Evolutionary conservation across 2,329 filamentous ascomycete species (phyloP).

Genomic region (Endocalyx cinctus): DNA sequence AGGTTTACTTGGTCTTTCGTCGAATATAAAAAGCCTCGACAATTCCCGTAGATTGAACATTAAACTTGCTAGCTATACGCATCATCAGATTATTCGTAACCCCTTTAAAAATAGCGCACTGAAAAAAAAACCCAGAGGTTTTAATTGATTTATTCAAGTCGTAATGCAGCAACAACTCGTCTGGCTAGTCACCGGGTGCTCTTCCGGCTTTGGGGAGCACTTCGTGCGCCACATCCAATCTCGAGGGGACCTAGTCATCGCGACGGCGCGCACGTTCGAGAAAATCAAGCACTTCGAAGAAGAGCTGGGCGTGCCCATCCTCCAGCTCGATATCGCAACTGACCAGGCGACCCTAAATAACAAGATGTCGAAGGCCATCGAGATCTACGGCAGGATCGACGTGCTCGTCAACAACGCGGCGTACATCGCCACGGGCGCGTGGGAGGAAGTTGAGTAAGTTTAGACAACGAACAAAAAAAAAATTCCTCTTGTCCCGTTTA

Average conservation of each 20-base stretch:
- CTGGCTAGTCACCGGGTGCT: constrained; percentile 15
- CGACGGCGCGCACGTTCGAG: constrained; percentile 9
- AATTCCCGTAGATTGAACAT: too few species aligned
- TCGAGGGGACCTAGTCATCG: constrained; percentile 11
- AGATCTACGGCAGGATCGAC: constrained; percentile 12
- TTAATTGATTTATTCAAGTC: too few species aligned
- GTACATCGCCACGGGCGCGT: constrained; percentile 6
- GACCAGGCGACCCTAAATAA: constrained; percentile 9
- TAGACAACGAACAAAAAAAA: too few species aligned
- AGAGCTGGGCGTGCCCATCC: constrained; percentile 7
- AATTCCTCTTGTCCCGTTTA: too few species aligned
- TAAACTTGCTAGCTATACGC: too few species aligned
- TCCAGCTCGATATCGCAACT: constrained; percentile 13
- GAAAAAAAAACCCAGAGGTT: too few species aligned
- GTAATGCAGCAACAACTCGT: too few species aligned
- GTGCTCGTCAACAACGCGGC: constrained; percentile 17
- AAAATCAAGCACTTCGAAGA: constrained; percentile 11
- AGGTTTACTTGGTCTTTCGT: too few species aligned
- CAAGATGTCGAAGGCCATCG: constrained; percentile 10
- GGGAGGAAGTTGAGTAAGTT: constrained; percentile 13
- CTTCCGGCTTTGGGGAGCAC: constrained; percentile 13
- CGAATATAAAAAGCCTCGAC: too few species aligned
- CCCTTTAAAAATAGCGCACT: too few species aligned
- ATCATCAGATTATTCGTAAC: too few species aligned
- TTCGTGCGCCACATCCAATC: constrained; percentile 8